Evolutionary conservation across 2,329 filamentous ascomycete genomes (phyloP).

Genomic region (Paraphoma chrysanthemicola): DNA sequence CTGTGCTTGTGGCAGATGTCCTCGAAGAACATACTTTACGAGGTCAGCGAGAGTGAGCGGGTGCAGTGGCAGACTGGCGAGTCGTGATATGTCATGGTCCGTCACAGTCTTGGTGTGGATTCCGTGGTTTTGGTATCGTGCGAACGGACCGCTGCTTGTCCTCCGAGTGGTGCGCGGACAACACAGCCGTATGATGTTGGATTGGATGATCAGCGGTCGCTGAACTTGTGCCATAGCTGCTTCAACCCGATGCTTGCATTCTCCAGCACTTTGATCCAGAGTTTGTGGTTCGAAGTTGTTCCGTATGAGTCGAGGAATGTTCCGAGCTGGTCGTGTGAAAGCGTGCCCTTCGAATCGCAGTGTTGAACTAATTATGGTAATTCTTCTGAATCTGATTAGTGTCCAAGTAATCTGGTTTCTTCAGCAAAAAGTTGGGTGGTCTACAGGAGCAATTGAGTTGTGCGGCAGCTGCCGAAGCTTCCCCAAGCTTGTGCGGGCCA

Average conservation of each 20-base stretch:
- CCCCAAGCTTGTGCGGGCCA: conserved; percentile 9
- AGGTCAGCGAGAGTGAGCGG: conserved; percentile 86
- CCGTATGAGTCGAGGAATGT: neutral
- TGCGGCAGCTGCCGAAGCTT: conserved; percentile 9
- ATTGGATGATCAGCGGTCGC: conserved; percentile 45
- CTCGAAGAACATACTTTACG: conserved; percentile 69
- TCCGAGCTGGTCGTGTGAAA: too few relatives aligned
- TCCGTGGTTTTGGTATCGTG: conserved; percentile 17
- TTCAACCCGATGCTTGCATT: conserved; percentile 15
- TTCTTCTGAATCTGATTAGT: too few relatives aligned
- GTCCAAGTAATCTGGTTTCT: too few relatives aligned
- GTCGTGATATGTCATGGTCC: conserved; percentile 78
- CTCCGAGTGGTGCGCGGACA: conserved; percentile 34
- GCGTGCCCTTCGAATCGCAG: too few relatives aligned
- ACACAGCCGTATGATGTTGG: conserved; percentile 42
- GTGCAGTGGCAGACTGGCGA: conserved; percentile 80
- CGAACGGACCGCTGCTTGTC: conserved; percentile 22
- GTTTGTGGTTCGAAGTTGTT: too few relatives aligned
- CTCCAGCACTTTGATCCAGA: neutral
- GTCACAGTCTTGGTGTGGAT: conserved; percentile 55
- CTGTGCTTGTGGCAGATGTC: neutral
- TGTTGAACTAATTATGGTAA: too few relatives aligned
- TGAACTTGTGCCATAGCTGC: conserved; percentile 39
- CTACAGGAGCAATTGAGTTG: conserved; percentile 3
- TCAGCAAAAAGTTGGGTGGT: neutral